Evolutionary conservation across 2,329 filamentous ascomycete genomes (phyloP), one percentile per base, ranked within the genome.

Genomic region (Lecanosticta acicola): DNA sequence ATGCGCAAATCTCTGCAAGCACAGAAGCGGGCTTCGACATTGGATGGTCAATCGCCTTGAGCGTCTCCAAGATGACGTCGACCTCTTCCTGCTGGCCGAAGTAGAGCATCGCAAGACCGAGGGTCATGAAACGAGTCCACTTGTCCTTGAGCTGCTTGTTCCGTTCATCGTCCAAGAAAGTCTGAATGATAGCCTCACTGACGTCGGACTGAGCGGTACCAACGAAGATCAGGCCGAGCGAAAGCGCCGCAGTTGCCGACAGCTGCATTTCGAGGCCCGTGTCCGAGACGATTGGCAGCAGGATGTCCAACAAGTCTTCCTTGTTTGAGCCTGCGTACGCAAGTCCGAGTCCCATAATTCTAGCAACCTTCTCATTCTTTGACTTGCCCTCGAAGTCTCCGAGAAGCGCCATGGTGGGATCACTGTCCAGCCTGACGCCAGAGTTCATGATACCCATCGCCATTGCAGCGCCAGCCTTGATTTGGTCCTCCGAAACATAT

Each of bases 11-110:
- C 62, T 95, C 91, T 13, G 90, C 89, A 50, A 98, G 79, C 4
- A 97, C 87, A 1, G 87, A 86, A 1, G 91, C 95, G n/a, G 93
- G 87, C 70, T 93, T 93, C 16, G 90, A 87, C 83, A 96, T 94
- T 18, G 93, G 91, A 65, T 97, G 91, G 54, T 97, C 90, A 43
- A 97, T 89, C 19, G 87, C 93, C 74, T 97, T 98, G 45, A 98
- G 78, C 0, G 93, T 95, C 71, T 98, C 93, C 24, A 97, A 73
- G 55, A 97, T 90, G 47, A 97, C 91, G 61, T 98, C 93, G n/a
- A 97, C 93, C 67, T 97, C 91, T 68, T 98, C 93, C 69, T 98
- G 93, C 54, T 88, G 84, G 32, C 93, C 93, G 59, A 98, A 97
- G 78, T 89, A 98, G 20, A 98, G 76, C 19, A 98, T 78, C 1